A percentile compares a stretch with the other conserved stretches of the same genome.
Evolutionary conservation across 139 green algal species (phyloP).

Genomic region (Pseudopediastrum boryanum): DNA sequence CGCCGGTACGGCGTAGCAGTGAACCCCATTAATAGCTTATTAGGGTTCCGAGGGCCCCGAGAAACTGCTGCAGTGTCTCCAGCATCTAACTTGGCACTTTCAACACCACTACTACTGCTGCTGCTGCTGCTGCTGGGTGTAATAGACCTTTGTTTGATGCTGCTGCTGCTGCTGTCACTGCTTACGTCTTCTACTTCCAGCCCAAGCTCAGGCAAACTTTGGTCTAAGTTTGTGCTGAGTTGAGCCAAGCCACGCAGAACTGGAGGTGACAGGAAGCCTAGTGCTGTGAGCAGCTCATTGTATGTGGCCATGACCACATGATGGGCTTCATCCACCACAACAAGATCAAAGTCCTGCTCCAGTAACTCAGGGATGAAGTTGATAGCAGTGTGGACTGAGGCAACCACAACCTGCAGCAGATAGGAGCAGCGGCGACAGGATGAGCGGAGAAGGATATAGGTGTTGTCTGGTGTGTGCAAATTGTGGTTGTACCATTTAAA

Average conservation of each 20-base stretch:
- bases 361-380: slow-evolving; percentile 17
- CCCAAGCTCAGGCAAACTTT: too few relatives aligned
- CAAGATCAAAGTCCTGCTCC: slow-evolving; percentile 4
- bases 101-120: not conserved
- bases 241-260: not conserved
- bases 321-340: slow-evolving; percentile 43
- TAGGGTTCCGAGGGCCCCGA: not conserved
- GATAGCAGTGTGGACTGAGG: slow-evolving; percentile 30
- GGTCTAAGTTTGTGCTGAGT: slow-evolving; percentile 8
- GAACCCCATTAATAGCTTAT: slow-evolving; percentile 34
- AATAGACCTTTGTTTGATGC: not conserved
- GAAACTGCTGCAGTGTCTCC: not conserved
- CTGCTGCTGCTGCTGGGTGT: not conserved
- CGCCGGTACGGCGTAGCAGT: slow-evolving; percentile 36
- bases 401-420: slow-evolving; percentile 38
- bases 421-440: not conserved
- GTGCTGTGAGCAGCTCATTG: slow-evolving; percentile 15
- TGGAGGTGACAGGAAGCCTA: slow-evolving; percentile 15
- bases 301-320: slow-evolving; percentile 28
- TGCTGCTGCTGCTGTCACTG: not conserved
- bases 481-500: too few relatives aligned
- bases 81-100: not conserved
- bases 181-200: too few relatives aligned
- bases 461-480: too few relatives aligned
- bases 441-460: not conserved